Conservation (phyloP, 176 grass and related monocot genomes). For the Typha latifolia region DNA sequence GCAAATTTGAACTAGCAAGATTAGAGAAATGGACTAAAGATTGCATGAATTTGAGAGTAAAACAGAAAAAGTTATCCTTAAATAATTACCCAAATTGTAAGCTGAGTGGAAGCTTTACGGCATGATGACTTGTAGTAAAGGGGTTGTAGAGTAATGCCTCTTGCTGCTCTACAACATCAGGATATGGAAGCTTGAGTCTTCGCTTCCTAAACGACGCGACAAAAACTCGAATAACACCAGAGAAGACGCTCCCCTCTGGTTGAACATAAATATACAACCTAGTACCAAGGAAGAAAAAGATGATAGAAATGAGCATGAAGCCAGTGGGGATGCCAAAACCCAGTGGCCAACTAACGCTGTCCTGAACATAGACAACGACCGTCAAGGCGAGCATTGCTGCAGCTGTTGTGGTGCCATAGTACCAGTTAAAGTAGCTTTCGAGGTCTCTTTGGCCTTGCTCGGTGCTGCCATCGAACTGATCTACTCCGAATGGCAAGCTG, state of each 20-base stretch:
- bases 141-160: constrained; percentile 17
- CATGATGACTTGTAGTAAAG: neutral
- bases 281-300: constrained; percentile 23
- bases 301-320: constrained; percentile 12
- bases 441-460: constrained; percentile 16
- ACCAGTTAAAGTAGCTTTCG: constrained; percentile 25
- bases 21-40: too few relatives aligned
- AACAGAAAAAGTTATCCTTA: neutral
- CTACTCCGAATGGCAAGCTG: constrained; percentile 31
- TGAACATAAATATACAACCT: constrained; percentile 19
- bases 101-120: constrained; percentile 7
- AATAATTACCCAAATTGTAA: neutral
- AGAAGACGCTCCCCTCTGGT: constrained; percentile 37
- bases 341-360: constrained; percentile 25
- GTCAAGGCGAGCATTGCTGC: constrained; percentile 20
- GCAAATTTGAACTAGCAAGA: too few relatives aligned
- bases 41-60: neutral
- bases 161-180: constrained; percentile 10
- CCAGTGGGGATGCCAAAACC: constrained; percentile 32
- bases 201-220: constrained; percentile 36
- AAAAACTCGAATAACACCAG: constrained; percentile 15
- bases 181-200: constrained; percentile 20
- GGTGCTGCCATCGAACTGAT: constrained; percentile 3
- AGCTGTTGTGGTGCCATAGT: constrained; percentile 14
- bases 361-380: constrained; percentile 20